Conservation (phyloP, 2,329 filamentous ascomycete species). For the Rhinocladiella similis region DNA sequence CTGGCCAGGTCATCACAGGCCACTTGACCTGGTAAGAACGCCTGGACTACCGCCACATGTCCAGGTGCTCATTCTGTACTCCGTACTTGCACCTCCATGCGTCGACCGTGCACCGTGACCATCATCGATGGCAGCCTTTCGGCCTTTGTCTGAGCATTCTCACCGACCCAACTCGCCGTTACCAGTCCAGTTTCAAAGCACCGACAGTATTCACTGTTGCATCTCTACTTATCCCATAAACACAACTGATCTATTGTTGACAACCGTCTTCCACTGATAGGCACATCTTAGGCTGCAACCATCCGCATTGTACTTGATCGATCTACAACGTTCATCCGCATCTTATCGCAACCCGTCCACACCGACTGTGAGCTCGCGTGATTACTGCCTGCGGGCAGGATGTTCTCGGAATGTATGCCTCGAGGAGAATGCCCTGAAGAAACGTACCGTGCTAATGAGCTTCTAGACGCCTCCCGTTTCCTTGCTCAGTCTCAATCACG, state of each 20-base stretch:
- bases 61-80: no score
- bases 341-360: slow-evolving; percentile 14
- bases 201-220: not conserved
- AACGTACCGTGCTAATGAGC: slow-evolving; percentile 37
- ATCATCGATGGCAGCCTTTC: slow-evolving; percentile 1
- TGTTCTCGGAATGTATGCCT: slow-evolving; percentile 89
- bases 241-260: not conserved
- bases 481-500: slow-evolving; percentile 94
- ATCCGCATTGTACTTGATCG: no score
- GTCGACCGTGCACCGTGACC: no score
- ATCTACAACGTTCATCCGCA: not conserved
- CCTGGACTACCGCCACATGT: no score
- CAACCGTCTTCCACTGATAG: no score
- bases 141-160: not conserved
- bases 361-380: slow-evolving; percentile 18
- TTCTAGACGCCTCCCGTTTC: slow-evolving; percentile 88
- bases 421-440: slow-evolving; percentile 34
- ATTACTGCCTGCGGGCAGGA: slow-evolving; percentile 41
- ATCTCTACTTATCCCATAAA: not conserved
- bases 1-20: no score
- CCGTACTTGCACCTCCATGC: no score
- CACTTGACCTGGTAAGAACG: no score
- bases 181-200: not conserved
- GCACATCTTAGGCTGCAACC: no score
- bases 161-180: not conserved